Evolutionary conservation across 177 flowering plant genomes (phyloP).

Genomic region (Vitis hybrid): DNA sequence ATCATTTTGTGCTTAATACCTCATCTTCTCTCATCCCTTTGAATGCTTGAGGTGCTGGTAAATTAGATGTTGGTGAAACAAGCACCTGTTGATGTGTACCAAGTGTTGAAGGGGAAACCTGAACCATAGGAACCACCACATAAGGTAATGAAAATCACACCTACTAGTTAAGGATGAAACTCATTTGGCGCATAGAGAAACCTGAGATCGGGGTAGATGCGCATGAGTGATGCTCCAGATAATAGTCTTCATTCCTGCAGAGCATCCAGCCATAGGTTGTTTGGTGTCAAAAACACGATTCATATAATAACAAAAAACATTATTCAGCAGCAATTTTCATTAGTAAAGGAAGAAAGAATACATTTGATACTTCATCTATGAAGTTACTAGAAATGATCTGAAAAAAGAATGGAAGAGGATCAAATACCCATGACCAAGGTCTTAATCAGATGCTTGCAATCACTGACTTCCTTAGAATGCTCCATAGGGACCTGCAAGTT

Average conservation of each 20-base stretch:
- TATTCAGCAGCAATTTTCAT: not conserved
- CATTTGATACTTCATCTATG: not conserved
- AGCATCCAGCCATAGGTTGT: not conserved
- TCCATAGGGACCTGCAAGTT: slow-evolving; percentile 88
- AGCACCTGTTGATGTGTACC: slow-evolving; percentile 64
- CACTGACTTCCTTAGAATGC: slow-evolving; percentile 93
- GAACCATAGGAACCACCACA: slow-evolving; percentile 19
- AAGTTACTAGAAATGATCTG: too few relatives aligned
- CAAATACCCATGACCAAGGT: slow-evolving; percentile 92
- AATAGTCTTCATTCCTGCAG: slow-evolving; percentile 96
- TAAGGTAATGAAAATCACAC: slow-evolving; percentile 14
- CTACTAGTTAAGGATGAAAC: not conserved
- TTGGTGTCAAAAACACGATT: not conserved
- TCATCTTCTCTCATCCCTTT: slow-evolving; percentile 99
- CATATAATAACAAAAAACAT: not conserved
- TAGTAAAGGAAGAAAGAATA: slow-evolving; percentile 1
- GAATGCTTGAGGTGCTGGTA: slow-evolving; percentile 55
- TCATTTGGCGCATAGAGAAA: slow-evolving; percentile 19
- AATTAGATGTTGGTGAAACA: slow-evolving; percentile 55
- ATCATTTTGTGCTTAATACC: slow-evolving; percentile 45
- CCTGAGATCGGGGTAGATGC: slow-evolving; percentile 86
- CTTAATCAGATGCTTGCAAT: slow-evolving; percentile 91
- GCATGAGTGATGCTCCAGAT: slow-evolving; percentile 98
- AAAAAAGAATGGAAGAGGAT: slow-evolving; percentile 8
- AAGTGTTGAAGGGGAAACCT: slow-evolving; percentile 70